phyloP scores from a whole-genome alignment of 805 yeast species.

The Helenozyma baotianmanensis region DNA sequence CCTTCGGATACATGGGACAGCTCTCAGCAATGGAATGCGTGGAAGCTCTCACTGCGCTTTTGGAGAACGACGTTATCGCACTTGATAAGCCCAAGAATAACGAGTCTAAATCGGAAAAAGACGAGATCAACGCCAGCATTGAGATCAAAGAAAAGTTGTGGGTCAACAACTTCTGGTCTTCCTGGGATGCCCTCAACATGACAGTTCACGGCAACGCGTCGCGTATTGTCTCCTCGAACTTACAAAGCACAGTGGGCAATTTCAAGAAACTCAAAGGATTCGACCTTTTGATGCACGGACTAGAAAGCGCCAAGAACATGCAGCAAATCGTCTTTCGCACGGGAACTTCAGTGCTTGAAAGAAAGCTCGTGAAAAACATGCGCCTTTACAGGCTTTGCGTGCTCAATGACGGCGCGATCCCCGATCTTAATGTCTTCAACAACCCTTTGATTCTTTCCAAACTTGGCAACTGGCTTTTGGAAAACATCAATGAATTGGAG shows the following conservation, averaged over 20 bases:
- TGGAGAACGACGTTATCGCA: conserved; percentile 45
- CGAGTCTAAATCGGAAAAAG: conserved; percentile 17
- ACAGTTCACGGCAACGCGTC: conserved; percentile 16
- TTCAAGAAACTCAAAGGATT: conserved; percentile 38
- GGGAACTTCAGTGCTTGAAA: conserved; percentile 85
- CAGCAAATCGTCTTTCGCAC: conserved; percentile 83
- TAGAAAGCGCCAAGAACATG: conserved; percentile 75
- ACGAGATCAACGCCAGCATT: conserved; percentile 24
- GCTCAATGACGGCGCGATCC: conserved; percentile 70
- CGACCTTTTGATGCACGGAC: conserved; percentile 60
- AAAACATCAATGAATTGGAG: conserved; percentile 80
- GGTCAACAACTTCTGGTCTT: conserved; percentile 67
- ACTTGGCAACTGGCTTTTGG: conserved; percentile 87
- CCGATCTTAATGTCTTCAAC: conserved; percentile 68
- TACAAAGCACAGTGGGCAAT: conserved; percentile 9
- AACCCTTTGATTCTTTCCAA: conserved; percentile 85
- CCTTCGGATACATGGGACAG: conserved; percentile 83
- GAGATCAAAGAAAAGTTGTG: conserved; percentile 54
- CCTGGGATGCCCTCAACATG: conserved; percentile 51
- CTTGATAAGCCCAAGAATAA: conserved; percentile 16
- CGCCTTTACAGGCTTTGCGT: conserved; percentile 82
- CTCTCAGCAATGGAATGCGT: conserved; percentile 91
- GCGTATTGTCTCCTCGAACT: conserved; percentile 12
- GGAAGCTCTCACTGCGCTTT: conserved; percentile 78
- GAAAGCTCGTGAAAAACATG: conserved; percentile 72